Percentiles rank a stretch among this genome's conserved stretches.
Conservation (phyloP, 1,139 yeast genomes). For the Candida sanyaensis region DNA sequence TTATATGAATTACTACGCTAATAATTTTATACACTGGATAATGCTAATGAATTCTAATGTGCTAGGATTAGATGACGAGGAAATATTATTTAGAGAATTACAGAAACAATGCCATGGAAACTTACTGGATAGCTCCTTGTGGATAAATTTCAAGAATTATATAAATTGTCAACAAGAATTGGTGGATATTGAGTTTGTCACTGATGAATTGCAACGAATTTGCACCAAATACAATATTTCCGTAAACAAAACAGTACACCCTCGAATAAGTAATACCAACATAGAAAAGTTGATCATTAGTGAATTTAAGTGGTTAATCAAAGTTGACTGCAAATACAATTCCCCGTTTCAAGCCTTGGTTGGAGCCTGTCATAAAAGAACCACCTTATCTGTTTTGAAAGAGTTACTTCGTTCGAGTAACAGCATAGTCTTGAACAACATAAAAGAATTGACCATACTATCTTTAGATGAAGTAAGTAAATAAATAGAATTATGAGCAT, state of each 20-base stretch:
- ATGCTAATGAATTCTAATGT: slow-evolving; percentile 15
- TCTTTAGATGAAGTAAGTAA: background rate
- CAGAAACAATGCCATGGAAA: slow-evolving; percentile 4
- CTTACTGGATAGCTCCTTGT: slow-evolving; percentile 32
- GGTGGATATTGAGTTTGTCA: background rate
- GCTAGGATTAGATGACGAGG: slow-evolving; percentile 7
- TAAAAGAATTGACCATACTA: background rate
- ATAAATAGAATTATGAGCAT: background rate
- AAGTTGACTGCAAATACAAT: slow-evolving; percentile 13
- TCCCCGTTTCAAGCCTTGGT: slow-evolving; percentile 14
- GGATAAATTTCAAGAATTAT: slow-evolving; percentile 24
- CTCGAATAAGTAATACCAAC: background rate
- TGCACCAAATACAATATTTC: background rate
- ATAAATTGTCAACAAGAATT: background rate
- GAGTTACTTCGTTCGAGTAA: background rate
- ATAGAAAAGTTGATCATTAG: slow-evolving; percentile 7
- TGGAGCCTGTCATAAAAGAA: background rate
- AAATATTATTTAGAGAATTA: background rate
- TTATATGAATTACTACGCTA: slow-evolving; percentile 45
- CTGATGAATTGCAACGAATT: slow-evolving; percentile 9
- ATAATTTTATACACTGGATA: slow-evolving; percentile 35
- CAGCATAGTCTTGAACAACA: background rate
- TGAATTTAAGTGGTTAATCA: slow-evolving; percentile 16
- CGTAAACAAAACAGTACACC: background rate
- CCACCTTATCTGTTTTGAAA: background rate